phyloP scores from a whole-genome alignment of 352 stramenopile genomes.

The Globisporangium polare region DNA sequence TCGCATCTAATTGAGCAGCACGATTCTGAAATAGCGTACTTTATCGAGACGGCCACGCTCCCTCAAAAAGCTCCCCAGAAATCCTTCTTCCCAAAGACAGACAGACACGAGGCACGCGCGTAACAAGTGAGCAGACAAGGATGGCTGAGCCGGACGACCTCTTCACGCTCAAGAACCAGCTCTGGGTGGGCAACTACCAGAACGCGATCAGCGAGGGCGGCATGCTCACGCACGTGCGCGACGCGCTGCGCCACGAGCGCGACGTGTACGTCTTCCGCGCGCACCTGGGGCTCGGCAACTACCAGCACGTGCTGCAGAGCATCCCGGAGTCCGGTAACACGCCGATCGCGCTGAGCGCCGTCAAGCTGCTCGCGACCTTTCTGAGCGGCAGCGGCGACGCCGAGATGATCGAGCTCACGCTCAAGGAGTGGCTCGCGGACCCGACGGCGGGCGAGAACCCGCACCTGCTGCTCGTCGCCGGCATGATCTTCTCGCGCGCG shows the following conservation, averaged over 20 bases:
- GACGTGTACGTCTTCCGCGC: constrained; percentile 94
- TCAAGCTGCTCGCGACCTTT: constrained; percentile 88
- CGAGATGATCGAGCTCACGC: constrained; percentile 88
- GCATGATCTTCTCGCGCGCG: constrained; percentile 91
- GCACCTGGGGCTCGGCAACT: constrained; percentile 89
- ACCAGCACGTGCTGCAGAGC: constrained; percentile 84
- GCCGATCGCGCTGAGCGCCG: constrained; percentile 72
- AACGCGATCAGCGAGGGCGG: constrained; percentile 90
- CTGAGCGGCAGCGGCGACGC: constrained; percentile 59
- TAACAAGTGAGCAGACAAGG: not conserved
- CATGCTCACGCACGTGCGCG: constrained; percentile 83
- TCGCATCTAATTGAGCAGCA: too few species aligned
- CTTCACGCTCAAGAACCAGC: constrained; percentile 97
- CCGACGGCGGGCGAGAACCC: constrained; percentile 79
- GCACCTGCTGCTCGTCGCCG: constrained; percentile 91
- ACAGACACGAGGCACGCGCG: not conserved
- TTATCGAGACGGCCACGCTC: too few species aligned
- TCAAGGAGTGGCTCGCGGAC: constrained; percentile 90
- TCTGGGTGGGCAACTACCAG: constrained; percentile 96
- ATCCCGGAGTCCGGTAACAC: constrained; percentile 70
- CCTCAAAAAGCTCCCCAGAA: not conserved
- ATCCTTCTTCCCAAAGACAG: not conserved
- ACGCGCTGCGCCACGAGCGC: constrained; percentile 87
- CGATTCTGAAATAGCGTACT: too few species aligned
- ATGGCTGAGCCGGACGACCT: constrained; percentile 96